These are phyloP conservation scores for Wickerhamomyces hampshirensis DNA, from an alignment of 805 yeast genomes.

Conservation along the genomic window DNA sequence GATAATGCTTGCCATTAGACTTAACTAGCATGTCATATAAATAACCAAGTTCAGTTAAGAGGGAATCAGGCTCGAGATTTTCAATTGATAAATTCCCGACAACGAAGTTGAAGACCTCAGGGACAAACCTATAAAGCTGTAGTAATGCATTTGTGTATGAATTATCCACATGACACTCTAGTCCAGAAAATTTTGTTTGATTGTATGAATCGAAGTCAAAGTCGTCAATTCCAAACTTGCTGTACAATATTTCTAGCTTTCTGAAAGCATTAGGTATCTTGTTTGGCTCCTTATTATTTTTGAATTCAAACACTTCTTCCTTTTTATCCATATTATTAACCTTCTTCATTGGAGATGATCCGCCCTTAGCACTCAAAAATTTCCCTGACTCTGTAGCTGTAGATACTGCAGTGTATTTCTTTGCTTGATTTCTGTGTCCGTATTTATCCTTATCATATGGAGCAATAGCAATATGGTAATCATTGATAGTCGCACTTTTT, in stretches of 20 bases:
- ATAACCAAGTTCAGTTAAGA: conserved; percentile 81
- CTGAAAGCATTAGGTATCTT: conserved; percentile 70
- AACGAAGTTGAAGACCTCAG: conserved; percentile 64
- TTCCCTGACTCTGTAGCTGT: conserved; percentile 31
- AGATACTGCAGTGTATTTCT: conserved; percentile 37
- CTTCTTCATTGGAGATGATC: conserved; percentile 8
- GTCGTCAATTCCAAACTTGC: conserved; percentile 88
- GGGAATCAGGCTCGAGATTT: conserved; percentile 40
- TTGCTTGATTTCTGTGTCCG: conserved; percentile 50
- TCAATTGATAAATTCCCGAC: conserved; percentile 52
- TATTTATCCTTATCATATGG: conserved; percentile 52
- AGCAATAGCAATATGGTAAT: conserved; percentile 35
- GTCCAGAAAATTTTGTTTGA: conserved; percentile 66
- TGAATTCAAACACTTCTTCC: conserved; percentile 29
- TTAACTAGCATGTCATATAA: conserved; percentile 87
- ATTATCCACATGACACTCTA: conserved; percentile 84
- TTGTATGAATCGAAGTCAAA: conserved; percentile 89
- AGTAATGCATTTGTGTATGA: conserved; percentile 73
- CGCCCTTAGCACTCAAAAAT: conserved; percentile 53
- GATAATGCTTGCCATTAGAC: conserved; percentile 73
- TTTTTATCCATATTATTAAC: conserved; percentile 17
- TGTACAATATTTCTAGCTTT: conserved; percentile 71
- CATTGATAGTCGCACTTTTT: conserved; percentile 30
- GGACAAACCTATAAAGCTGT: conserved; percentile 75
- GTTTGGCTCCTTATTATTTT: conserved; percentile 26